Evolutionary conservation across 2,329 filamentous ascomycete species (phyloP).

Genomic region (Cytospora piceicola): DNA sequence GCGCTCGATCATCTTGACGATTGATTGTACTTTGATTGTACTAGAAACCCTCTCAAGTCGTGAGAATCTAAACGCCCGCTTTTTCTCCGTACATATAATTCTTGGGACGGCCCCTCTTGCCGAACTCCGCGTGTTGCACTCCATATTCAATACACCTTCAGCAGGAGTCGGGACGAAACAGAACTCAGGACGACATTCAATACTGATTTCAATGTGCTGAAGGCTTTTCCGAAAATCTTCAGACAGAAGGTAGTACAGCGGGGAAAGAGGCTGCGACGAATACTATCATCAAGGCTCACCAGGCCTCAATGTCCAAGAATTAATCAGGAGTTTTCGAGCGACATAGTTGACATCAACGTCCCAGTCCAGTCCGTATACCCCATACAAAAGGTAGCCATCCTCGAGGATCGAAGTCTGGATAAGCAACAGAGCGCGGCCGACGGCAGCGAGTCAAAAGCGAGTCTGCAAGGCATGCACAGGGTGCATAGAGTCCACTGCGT

Average conservation of each 20-base stretch:
- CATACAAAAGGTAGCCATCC: background rate
- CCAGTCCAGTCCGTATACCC: background rate
- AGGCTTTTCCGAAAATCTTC: background rate
- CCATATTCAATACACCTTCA: slow-evolving; percentile 2
- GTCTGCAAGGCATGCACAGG: background rate
- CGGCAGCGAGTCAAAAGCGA: background rate
- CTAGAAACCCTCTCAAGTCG: background rate
- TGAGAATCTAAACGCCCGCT: background rate
- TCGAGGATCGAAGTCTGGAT: background rate
- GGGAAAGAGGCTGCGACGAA: background rate
- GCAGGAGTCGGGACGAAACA: slow-evolving; percentile 11
- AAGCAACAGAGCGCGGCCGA: background rate
- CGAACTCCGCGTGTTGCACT: slow-evolving; percentile 24
- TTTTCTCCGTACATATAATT: slow-evolving; percentile 6
- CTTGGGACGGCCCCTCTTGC: slow-evolving; percentile 28
- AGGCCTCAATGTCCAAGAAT: background rate
- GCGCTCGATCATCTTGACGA: slow-evolving; percentile 4
- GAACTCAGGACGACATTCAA: background rate
- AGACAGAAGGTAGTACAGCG: background rate
- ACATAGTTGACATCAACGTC: background rate
- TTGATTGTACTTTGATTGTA: slow-evolving; percentile 5
- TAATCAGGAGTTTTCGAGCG: background rate
- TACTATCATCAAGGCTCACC: background rate
- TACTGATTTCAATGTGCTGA: background rate
- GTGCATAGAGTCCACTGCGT: slow-evolving; percentile 15